Evolutionary conservation across 495 filamentous ascomycete species (phyloP).

Genomic region (Astrothelium subdiscretum): DNA sequence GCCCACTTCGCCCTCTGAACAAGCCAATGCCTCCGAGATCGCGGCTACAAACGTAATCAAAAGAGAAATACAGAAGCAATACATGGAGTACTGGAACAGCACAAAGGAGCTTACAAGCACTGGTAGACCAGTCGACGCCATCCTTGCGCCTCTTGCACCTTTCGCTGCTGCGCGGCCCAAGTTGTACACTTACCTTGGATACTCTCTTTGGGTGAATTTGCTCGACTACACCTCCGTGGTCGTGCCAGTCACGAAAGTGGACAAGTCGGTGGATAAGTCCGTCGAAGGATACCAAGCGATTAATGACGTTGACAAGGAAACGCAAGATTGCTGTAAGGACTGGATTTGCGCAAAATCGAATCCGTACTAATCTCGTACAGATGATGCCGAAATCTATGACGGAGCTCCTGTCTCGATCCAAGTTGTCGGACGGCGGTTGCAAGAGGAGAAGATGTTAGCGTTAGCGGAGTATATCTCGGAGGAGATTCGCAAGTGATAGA

Average conservation of each 20-base stretch:
- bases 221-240: slow-evolving; percentile 47
- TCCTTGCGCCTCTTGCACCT: slow-evolving; percentile 44
- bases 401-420: slow-evolving; percentile 37
- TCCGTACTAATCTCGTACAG: slow-evolving; percentile 12
- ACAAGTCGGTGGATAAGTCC: slow-evolving; percentile 42
- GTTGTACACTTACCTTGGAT: slow-evolving; percentile 40
- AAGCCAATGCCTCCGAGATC: slow-evolving; percentile 37
- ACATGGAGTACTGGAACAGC: slow-evolving; percentile 60
- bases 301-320: slow-evolving; percentile 33
- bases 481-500: slow-evolving; percentile 8
- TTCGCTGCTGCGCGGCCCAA: slow-evolving; percentile 47
- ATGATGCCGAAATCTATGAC: slow-evolving; percentile 37
- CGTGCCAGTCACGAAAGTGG: slow-evolving; percentile 46
- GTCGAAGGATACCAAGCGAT: slow-evolving; percentile 27
- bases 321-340: slow-evolving; percentile 43
- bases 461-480: slow-evolving; percentile 30
- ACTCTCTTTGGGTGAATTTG: slow-evolving; percentile 41
- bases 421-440: slow-evolving; percentile 32
- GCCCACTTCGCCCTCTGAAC: slow-evolving; percentile 18
- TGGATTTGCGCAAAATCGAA: neutral
- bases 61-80: slow-evolving; percentile 48
- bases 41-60: slow-evolving; percentile 45
- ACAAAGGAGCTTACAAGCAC: slow-evolving; percentile 43
- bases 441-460: slow-evolving; percentile 39
- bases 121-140: slow-evolving; percentile 46